Evolutionary conservation across 2,329 filamentous ascomycete species (phyloP), one percentile per base, ranked within the genome.

Genomic region (Alternaria dauci): DNA sequence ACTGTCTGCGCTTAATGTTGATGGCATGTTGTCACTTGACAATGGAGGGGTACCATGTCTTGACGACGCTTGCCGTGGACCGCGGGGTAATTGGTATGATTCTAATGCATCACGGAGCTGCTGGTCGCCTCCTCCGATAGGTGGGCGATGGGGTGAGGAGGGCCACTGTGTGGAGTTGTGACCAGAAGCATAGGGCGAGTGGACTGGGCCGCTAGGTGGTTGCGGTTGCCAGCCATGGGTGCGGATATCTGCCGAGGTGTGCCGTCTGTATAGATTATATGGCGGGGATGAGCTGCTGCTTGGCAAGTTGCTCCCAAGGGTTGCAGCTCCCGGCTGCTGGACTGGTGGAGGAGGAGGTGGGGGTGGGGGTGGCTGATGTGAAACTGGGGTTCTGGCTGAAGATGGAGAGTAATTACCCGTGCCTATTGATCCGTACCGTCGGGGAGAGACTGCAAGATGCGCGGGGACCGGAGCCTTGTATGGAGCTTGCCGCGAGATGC

Each of bases 161-260:
- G 89, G 88, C 88, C 89, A 91, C 62, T 88, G 87, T 36, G 83
- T 79, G 16, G 85, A 86, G 54, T 84, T 84, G 63, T 87, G 84
- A 11, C 88, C 88, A 4, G 89, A 89, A 8, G 86, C 84, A 73
- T 88, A 91, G 11, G 89, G 91, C 5, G 90, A 91, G 26, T 87
- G 84, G 42, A 83, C 81, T 50, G 81, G 77, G 36, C 76, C 75
- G 80, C 77, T 55, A 74, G 80, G 76, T 47, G 72, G 81, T 65
- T 77, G 83, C 8, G 84, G 92, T 75, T 93, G 91, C 70, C 82
- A 94, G 61, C 82, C 81, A 63, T 83, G 81, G 5, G 81, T 90
- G 54, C 95, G 90, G 69, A 99, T 98, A 76, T 99, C 95, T 59
- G 95, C 95, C 39, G 94, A 94, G 2, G 95, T 99, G 79, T 99